A percentile compares a stretch with the other conserved stretches of the same genome.
Conservation (phyloP, 2,329 filamentous ascomycete genomes). For the Fusarium subglutinans region DNA sequence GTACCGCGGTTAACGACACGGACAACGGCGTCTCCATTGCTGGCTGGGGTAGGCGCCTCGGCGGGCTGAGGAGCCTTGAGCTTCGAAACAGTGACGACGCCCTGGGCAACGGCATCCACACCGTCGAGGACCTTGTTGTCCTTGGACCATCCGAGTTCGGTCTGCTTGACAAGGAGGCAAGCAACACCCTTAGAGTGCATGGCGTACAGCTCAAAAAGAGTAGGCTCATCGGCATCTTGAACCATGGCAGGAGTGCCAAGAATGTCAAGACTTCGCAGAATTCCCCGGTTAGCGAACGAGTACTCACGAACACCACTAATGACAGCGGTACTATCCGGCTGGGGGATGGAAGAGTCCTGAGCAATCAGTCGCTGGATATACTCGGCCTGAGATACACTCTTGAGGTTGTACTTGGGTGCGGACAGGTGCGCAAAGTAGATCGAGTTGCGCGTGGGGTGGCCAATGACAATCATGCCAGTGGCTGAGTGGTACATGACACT, state of each 20-base stretch:
- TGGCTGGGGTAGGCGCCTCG: slow-evolving; percentile 45
- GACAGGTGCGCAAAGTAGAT: slow-evolving; percentile 97
- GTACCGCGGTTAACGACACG: slow-evolving; percentile 48
- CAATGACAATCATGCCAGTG: slow-evolving; percentile 93
- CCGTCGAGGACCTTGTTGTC: slow-evolving; percentile 87
- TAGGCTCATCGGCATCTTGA: slow-evolving; percentile 72
- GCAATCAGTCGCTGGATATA: slow-evolving; percentile 83
- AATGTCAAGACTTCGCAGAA: slow-evolving; percentile 90
- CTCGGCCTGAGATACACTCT: slow-evolving; percentile 83
- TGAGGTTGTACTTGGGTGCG: slow-evolving; percentile 89
- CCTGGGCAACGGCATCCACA: slow-evolving; percentile 78
- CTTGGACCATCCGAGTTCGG: slow-evolving; percentile 89
- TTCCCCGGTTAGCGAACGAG: slow-evolving; percentile 86
- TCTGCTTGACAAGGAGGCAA: slow-evolving; percentile 84
- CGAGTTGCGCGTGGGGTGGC: slow-evolving; percentile 95
- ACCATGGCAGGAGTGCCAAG: slow-evolving; percentile 75
- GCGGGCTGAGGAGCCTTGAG: slow-evolving; percentile 64
- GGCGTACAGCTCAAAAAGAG: slow-evolving; percentile 92
- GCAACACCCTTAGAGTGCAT: slow-evolving; percentile 99
- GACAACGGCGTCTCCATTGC: slow-evolving; percentile 50
- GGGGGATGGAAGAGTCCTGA: slow-evolving; percentile 77
- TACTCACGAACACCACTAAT: slow-evolving; percentile 97
- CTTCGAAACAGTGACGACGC: slow-evolving; percentile 78
- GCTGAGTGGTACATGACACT: slow-evolving; percentile 93
- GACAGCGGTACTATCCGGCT: slow-evolving; percentile 93